Base-by-base conservation (phyloP, 257 asterid genomes). In the Rhazya stricta region DNA sequence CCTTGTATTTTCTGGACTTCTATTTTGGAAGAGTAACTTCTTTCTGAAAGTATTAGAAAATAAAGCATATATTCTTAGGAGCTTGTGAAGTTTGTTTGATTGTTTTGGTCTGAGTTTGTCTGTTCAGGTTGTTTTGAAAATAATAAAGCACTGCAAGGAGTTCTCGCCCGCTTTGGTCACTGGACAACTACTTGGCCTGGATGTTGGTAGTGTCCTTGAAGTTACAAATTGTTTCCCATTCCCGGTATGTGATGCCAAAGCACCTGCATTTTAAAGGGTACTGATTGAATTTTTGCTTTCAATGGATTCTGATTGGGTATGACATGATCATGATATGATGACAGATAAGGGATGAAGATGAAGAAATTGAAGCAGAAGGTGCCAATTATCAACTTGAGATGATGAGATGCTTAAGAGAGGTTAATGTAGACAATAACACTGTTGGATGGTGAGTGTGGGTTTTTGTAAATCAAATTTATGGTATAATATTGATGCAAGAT, bases 341-440 rank as follows among this genome's bases (percentile, higher is more conserved):
- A n/a, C 79, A 94, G 98, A 85, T 88, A 66, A 91, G 97, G 12
- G 99, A 92, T 83, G 99, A 94, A 78, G 99, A 94, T 78, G 99
- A 94, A 80, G 99, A 94, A 90, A 78, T 90, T 60, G 99, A 94
- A 84, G 93, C 97, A 1, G 99, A 94, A 71, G 98, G 99, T 80
- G 97, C 97, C 71, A 94, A 90, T 84, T 94, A 94, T 83, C 99
- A 94, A 85, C 97, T 94, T 73, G 99, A 94, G 76, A 89, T 94
- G 99, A 94, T 94, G 99, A 87, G 99, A 81, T 94, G 99, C 88
- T 78, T 94, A 76, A 83, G 99, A 78, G 99, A 94, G 85, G 99
- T 94, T 84, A 94, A 94, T 83, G 98, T 94, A 34, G 98, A 94
- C 87, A 94, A 94, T 84, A 91, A 94, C 84, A 94, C 98, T 1